Conservation (phyloP, 2,329 filamentous ascomycete genomes). For the Parastagonospora nodorum region DNA sequence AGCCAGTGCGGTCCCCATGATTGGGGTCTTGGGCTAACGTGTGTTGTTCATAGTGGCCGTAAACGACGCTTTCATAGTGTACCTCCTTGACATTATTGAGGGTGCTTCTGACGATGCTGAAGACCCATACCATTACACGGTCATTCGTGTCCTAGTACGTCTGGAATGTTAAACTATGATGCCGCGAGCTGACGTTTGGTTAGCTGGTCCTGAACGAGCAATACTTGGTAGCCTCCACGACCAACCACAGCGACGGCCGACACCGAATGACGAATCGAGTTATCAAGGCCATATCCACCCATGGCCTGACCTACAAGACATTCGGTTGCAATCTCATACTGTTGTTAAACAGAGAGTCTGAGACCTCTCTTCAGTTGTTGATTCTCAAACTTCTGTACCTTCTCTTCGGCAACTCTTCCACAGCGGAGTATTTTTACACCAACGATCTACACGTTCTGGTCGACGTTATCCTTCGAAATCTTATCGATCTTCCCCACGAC, state of each 20-base stretch:
- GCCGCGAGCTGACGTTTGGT: conserved; percentile 1
- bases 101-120: conserved; percentile 82
- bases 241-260: conserved; percentile 43
- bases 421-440: conserved; percentile 98
- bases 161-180: not conserved
- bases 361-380: conserved; percentile 92
- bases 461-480: conserved; percentile 93
- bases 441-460: conserved; percentile 94
- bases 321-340: conserved; percentile 98
- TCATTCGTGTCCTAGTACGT: conserved; percentile 87
- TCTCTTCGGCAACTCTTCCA: conserved; percentile 87
- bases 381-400: conserved; percentile 96
- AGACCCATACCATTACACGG: conserved; percentile 94
- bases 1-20: not conserved
- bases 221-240: conserved; percentile 78
- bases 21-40: conserved; percentile 10
- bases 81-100: conserved; percentile 87
- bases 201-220: conserved; percentile 96
- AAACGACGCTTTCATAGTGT: conserved; percentile 79
- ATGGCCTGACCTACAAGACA: conserved; percentile 83
- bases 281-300: conserved; percentile 83
- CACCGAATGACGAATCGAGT: conserved; percentile 83
- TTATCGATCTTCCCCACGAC: conserved; percentile 93
- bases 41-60: conserved; percentile 53
- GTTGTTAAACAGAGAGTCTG: conserved; percentile 88